Conservation (phyloP, 371 early-diverging fungal genomes). For the Synchytrium microbalum region DNA sequence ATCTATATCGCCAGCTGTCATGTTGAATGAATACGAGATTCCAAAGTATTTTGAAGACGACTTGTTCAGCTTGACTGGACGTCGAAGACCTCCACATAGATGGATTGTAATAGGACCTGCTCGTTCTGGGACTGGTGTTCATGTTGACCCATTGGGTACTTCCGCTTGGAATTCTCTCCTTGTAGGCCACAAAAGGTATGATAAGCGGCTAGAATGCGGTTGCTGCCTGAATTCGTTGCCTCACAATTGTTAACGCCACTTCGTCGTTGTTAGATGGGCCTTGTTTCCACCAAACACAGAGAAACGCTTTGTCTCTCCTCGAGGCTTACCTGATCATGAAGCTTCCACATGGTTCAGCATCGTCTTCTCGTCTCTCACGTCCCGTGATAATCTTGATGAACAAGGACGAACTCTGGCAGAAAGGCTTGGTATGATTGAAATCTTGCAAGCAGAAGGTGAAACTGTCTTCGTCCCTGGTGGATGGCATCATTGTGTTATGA, state of each 20-base stretch:
- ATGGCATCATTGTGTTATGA: constrained; percentile 79
- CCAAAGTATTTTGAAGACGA: constrained; percentile 72
- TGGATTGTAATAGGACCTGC: constrained; percentile 40
- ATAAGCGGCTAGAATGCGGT: no score
- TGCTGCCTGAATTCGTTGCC: not conserved
- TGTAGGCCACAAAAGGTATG: constrained; percentile 32
- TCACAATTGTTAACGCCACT: constrained; percentile 5
- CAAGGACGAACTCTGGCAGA: constrained; percentile 39
- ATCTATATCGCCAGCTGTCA: constrained; percentile 18
- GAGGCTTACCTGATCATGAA: constrained; percentile 51
- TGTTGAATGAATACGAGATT: constrained; percentile 59
- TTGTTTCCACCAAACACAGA: constrained; percentile 56
- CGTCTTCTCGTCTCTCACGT: constrained; percentile 53
- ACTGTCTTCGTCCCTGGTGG: constrained; percentile 82
- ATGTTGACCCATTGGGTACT: constrained; percentile 25
- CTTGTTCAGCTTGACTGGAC: constrained; percentile 59
- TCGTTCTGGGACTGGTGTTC: constrained; percentile 36
- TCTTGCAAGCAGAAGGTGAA: constrained; percentile 69
- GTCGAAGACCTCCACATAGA: constrained; percentile 32
- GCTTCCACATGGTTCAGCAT: constrained; percentile 70
- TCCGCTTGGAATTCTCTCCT: constrained; percentile 39
- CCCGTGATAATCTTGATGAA: constrained; percentile 15
- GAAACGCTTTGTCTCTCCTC: constrained; percentile 9
- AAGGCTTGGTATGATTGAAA: constrained; percentile 61
- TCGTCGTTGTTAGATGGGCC: constrained; percentile 44